Base-by-base conservation (phyloP, 495 filamentous ascomycete species). In the Amniculicola lignicola region DNA sequence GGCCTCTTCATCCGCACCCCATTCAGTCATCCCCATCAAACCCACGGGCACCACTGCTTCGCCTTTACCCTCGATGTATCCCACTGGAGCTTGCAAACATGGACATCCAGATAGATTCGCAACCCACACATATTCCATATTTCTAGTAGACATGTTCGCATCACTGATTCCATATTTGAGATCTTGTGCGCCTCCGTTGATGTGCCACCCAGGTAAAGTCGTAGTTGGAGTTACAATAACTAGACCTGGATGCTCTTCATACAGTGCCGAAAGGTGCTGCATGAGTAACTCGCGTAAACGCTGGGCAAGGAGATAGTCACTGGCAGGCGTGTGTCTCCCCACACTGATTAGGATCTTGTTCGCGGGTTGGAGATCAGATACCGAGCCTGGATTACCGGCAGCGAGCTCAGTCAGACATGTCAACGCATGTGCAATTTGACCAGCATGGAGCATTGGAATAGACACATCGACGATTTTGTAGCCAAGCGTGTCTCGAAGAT, bases 111-210 rank as follows among this genome's bases (percentile, higher is more conserved):
- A 79, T 54, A 87, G 85, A 64, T 97, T 97, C 5, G 92, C 89
- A 37, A 92, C 67, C 82, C 87, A 96, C 24, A 84, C 86, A 71
- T 89, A 97, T 71, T 84, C 83, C 89, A 96, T 96, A 65, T 80
- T 90, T 21, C 82, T 73, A 3, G 95, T 72, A 10, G 80, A 83
- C 54, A 66, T 72, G 64, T 90, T 89, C 0, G 79, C 85, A 68
- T 97, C 85, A 12, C 76, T 83, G 47, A 89, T 72, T 1, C 92
- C 92, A 36, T 82, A 77, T 27, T 70, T 69, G 19, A 88, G 70
- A 48, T 84, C 81, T 14, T n/a, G n/a, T n/a, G n/a, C n/a, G n/a
- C 66, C 70, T 0, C 75, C 61, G 1, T 79, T 75, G 16, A 87
- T 83, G 58, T 77, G 77, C 82, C 87, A 94, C 1, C 92, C 90